Percentiles rank a stretch among this genome's conserved stretches.
Conservation (phyloP, 139 green algal genomes). For the Chlamydomonas urium region DNA sequence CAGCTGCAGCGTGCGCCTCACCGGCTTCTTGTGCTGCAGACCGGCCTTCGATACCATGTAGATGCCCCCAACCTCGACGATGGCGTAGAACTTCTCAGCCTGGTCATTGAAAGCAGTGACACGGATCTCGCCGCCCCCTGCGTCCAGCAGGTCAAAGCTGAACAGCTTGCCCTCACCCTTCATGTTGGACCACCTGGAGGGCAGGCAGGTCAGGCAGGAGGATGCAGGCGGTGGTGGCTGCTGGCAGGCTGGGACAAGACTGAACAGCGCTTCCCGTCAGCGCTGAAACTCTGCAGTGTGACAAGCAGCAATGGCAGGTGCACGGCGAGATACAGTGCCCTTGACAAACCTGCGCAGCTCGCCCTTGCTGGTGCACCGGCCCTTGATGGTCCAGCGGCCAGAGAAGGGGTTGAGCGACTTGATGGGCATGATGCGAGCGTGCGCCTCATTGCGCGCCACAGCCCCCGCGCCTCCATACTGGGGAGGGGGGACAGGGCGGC, state of each 20-base stretch:
- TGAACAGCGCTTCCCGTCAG: no score
- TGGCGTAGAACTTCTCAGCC: constrained; percentile 45
- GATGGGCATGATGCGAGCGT: constrained; percentile 79
- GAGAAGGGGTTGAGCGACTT: constrained; percentile 88
- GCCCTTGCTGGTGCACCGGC: constrained; percentile 35
- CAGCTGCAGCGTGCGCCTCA: no score
- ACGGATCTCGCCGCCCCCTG: constrained; percentile 74
- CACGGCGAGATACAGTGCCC: no score
- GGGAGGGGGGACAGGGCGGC: constrained; percentile 8
- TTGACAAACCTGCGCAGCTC: constrained; percentile 14
- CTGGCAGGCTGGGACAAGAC: no score
- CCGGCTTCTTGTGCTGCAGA: constrained; percentile 59
- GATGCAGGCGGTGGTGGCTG: no score
- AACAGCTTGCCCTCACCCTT: constrained; percentile 88
- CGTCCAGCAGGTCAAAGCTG: constrained; percentile 89
- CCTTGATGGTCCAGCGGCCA: constrained; percentile 91
- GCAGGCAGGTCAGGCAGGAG: no score
- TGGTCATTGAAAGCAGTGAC: constrained; percentile 65
- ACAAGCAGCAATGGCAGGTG: no score
- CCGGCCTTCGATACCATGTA: constrained; percentile 80
- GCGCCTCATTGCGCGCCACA: constrained; percentile 50
- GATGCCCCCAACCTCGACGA: constrained; percentile 59
- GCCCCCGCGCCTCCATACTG: constrained; percentile 39
- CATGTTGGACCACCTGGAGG: constrained; percentile 66
- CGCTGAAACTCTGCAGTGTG: no score